A percentile compares a stretch with the other conserved stretches of the same genome.
These are phyloP conservation scores for Anastatica hierochuntica DNA, from an alignment of 345 rosid genomes.

Conservation along the genomic window DNA sequence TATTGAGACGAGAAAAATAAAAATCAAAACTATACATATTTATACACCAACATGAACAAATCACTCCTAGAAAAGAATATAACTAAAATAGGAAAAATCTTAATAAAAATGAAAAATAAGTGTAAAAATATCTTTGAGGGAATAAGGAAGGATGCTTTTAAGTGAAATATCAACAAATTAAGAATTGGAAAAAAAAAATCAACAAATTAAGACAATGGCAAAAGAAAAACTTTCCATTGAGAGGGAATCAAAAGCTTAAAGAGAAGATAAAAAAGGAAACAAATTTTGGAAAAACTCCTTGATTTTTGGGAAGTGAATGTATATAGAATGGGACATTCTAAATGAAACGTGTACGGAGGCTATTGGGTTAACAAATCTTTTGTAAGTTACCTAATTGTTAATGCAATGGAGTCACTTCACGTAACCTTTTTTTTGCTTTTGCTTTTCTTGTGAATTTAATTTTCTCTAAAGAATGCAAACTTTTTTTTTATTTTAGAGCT, in stretches of 20 bases:
- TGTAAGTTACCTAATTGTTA: slow-evolving; percentile 25
- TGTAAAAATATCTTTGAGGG: neutral
- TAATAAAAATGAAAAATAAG: neutral
- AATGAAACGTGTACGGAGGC: slow-evolving; percentile 22
- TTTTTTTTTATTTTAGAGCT: too few species aligned
- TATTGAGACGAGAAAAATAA: too few species aligned
- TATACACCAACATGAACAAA: too few species aligned
- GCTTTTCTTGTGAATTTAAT: neutral
- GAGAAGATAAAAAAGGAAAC: slow-evolving; percentile 14
- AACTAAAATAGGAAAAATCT: too few species aligned
- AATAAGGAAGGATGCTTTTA: neutral
- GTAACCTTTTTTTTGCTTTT: slow-evolving; percentile 7
- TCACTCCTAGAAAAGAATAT: too few species aligned
- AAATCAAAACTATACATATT: too few species aligned
- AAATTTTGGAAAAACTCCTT: neutral
- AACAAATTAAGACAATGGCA: too few species aligned
- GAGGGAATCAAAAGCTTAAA: slow-evolving; percentile 9
- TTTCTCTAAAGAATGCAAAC: neutral
- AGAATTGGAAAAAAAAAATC: too few species aligned
- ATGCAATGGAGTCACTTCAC: slow-evolving; percentile 13
- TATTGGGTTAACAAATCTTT: slow-evolving; percentile 20
- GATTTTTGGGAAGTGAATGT: neutral
- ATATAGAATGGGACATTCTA: slow-evolving; percentile 10
- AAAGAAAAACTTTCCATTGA: slow-evolving; percentile 5
- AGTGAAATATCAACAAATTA: neutral